phyloP scores from a whole-genome alignment of 768 basidiomycete species.

The Lactifluus echinatus region DNA sequence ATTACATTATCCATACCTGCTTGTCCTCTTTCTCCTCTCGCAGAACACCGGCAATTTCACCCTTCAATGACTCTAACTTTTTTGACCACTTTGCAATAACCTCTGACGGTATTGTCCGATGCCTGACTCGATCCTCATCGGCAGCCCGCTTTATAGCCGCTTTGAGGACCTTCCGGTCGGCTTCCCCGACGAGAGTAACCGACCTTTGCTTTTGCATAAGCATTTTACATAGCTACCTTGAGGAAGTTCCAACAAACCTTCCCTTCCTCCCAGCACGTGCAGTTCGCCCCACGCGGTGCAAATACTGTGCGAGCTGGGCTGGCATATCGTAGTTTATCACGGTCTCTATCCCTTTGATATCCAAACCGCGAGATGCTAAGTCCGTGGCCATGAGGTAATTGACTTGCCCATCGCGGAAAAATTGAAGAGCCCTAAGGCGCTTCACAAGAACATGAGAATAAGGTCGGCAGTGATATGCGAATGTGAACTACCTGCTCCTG shows the following conservation, averaged over 20 bases:
- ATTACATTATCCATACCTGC: conserved; percentile 39
- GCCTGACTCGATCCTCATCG: conserved; percentile 72
- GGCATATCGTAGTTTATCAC: conserved; percentile 99
- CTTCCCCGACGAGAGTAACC: conserved; percentile 91
- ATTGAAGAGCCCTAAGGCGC: conserved; percentile 80
- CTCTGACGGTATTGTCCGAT: conserved; percentile 79
- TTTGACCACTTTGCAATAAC: conserved; percentile 60
- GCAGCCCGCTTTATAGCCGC: conserved; percentile 85
- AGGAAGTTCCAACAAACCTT: conserved; percentile 44
- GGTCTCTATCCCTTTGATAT: conserved; percentile 95
- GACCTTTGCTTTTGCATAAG: conserved; percentile 44
- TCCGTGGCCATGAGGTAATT: conserved; percentile 96
- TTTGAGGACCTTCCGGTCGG: conserved; percentile 94
- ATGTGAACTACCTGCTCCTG: conserved; percentile 75
- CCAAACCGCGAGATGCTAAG: conserved; percentile 88
- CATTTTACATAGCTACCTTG: not conserved
- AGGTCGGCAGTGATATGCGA: not conserved
- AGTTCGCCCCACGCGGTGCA: conserved; percentile 95
- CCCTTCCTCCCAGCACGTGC: conserved; percentile 92
- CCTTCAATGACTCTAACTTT: conserved; percentile 60
- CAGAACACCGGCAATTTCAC: conserved; percentile 71
- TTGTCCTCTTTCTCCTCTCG: conserved; percentile 95
- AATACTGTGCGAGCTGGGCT: conserved; percentile 81
- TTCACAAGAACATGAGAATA: conserved; percentile 25
- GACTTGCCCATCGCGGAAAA: conserved; percentile 81